phyloP scores from a whole-genome alignment of 768 basidiomycete species.

The Phylloporus arenicola region DNA sequence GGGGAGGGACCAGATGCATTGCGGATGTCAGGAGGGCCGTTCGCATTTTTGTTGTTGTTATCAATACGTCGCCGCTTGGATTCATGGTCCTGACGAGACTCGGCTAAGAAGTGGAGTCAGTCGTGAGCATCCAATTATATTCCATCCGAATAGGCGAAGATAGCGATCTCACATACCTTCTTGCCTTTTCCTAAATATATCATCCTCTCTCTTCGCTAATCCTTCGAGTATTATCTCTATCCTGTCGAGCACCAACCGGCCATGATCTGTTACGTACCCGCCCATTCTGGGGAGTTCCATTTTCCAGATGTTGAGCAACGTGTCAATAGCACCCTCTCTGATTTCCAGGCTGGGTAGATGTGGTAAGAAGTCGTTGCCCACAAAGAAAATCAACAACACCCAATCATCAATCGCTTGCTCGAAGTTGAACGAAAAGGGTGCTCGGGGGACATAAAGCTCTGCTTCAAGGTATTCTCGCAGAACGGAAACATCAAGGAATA shows the following conservation, averaged over 20 bases:
- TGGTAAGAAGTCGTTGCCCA: slow-evolving; percentile 97
- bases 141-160: slow-evolving; percentile 2
- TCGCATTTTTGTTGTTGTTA: slow-evolving; percentile 35
- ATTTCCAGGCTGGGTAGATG: slow-evolving; percentile 98
- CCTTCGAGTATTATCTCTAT: slow-evolving; percentile 95
- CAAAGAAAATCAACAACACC: slow-evolving; percentile 99
- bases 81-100: slow-evolving; percentile 90
- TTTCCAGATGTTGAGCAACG: slow-evolving; percentile 93
- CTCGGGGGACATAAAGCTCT: slow-evolving; percentile 79
- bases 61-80: slow-evolving; percentile 80
- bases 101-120: slow-evolving; percentile 48
- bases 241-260: slow-evolving; percentile 76
- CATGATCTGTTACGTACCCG: slow-evolving; percentile 93
- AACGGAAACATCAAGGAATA: slow-evolving; percentile 95
- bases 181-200: slow-evolving; percentile 87
- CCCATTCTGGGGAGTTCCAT: slow-evolving; percentile 92
- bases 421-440: slow-evolving; percentile 82
- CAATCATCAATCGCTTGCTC: slow-evolving; percentile 99
- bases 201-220: slow-evolving; percentile 89
- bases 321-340: slow-evolving; percentile 98
- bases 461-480: slow-evolving; percentile 97
- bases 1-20: slow-evolving; percentile 27
- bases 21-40: slow-evolving; percentile 36
- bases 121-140: slow-evolving; percentile 4
- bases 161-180: slow-evolving; percentile 62